Percentiles rank a stretch among this genome's conserved stretches.
These are phyloP conservation scores for Monosporascus ibericus DNA, from an alignment of 2,329 filamentous ascomycete species.

Conservation along the genomic window DNA sequence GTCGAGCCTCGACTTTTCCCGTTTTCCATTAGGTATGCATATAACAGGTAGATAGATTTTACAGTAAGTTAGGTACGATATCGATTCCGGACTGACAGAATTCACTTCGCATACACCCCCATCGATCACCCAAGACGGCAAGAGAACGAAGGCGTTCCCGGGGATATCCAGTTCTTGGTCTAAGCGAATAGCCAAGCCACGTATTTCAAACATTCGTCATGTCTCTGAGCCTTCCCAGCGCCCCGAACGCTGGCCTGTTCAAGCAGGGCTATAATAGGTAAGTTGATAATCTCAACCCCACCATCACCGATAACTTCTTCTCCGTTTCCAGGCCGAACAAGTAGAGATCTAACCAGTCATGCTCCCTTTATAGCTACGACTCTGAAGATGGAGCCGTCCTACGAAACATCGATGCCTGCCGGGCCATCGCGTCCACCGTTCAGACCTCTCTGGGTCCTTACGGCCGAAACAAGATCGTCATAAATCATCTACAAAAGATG, in stretches of 20 bases:
- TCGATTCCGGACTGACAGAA: too few relatives aligned
- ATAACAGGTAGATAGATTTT: too few relatives aligned
- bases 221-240: constrained; percentile 94
- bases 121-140: neutral
- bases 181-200: neutral
- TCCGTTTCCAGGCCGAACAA: constrained; percentile 10
- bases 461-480: constrained; percentile 98
- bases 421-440: constrained; percentile 90
- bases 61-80: too few relatives aligned
- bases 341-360: constrained; percentile 7
- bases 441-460: constrained; percentile 96
- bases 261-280: constrained; percentile 96
- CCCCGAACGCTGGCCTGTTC: constrained; percentile 89
- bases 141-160: neutral
- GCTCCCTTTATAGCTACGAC: constrained; percentile 69
- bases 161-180: too few relatives aligned
- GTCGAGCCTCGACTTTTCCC: too few relatives aligned
- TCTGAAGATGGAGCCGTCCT: constrained; percentile 98
- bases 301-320: constrained; percentile 13
- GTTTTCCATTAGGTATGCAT: too few relatives aligned
- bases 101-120: too few relatives aligned
- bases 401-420: constrained; percentile 97
- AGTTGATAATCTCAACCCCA: constrained; percentile 28
- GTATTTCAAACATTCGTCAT: constrained; percentile 42
- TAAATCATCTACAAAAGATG: constrained; percentile 99